Percentiles rank a stretch among this genome's conserved stretches.
Evolutionary conservation across 1,139 yeast genomes (phyloP).

Genomic region (Yarrowia galli): DNA sequence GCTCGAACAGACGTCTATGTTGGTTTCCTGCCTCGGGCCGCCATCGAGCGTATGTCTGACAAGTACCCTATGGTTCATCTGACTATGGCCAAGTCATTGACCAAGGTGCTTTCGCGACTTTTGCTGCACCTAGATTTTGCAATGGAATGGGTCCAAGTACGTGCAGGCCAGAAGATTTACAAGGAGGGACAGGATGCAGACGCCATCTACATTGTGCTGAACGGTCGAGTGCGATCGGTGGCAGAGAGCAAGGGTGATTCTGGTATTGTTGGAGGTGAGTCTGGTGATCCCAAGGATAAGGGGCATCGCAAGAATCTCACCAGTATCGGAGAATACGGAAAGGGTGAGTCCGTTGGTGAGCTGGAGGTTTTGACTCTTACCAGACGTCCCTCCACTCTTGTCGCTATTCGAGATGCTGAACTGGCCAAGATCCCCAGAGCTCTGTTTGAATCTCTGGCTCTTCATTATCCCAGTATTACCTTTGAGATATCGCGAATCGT

Average conservation of each 20-base stretch:
- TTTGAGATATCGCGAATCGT: constrained; percentile 88
- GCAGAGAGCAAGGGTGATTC: constrained; percentile 44
- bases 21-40: constrained; percentile 71
- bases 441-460: constrained; percentile 80
- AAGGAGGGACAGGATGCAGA: constrained; percentile 88
- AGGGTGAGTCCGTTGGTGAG: constrained; percentile 94
- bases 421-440: constrained; percentile 91
- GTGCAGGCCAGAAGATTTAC: constrained; percentile 82
- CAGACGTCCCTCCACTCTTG: constrained; percentile 71
- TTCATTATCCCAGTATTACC: constrained; percentile 88
- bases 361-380: constrained; percentile 91
- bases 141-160: constrained; percentile 90
- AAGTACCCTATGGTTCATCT: constrained; percentile 77
- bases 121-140: constrained; percentile 86
- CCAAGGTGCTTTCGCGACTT: constrained; percentile 69
- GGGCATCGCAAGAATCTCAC: constrained; percentile 42
- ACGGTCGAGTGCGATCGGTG: constrained; percentile 84
- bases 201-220: constrained; percentile 88
- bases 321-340: constrained; percentile 82
- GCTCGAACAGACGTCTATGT: constrained; percentile 68
- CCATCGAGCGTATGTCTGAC: constrained; percentile 73
- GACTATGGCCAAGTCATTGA: constrained; percentile 76
- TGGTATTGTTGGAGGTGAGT: constrained; percentile 25
- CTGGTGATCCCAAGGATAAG: constrained; percentile 13
- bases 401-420: constrained; percentile 93